Conservation (phyloP, 768 basidiomycete genomes). For the Fistulinella prunicolor region DNA sequence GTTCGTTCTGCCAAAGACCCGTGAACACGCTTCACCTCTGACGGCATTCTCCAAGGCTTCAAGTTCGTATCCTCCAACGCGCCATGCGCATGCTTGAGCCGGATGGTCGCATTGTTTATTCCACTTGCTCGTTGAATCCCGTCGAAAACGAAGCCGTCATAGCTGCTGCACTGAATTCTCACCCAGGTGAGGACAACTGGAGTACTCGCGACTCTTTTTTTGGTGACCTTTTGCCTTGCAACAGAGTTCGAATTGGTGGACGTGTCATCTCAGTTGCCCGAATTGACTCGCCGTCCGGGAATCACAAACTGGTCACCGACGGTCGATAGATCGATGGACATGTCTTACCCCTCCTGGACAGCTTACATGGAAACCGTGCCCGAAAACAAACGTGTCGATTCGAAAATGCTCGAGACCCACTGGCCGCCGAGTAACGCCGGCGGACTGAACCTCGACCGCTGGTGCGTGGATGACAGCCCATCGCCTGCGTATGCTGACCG, state of each 20-base stretch:
- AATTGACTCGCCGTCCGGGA: conserved; percentile 74
- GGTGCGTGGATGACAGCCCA: conserved; percentile 45
- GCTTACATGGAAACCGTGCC: conserved; percentile 53
- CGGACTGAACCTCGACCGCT: conserved; percentile 62
- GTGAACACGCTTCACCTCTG: background rate
- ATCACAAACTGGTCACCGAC: conserved; percentile 77
- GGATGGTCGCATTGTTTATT: conserved; percentile 93
- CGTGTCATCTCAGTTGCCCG: conserved; percentile 66
- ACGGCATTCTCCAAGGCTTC: conserved; percentile 55
- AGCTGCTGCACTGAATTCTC: conserved; percentile 71
- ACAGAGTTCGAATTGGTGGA: conserved; percentile 78
- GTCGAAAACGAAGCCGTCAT: conserved; percentile 97
- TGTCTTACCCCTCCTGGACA: conserved; percentile 56
- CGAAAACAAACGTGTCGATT: conserved; percentile 46
- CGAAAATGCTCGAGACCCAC: conserved; percentile 66
- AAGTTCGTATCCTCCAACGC: conserved; percentile 87
- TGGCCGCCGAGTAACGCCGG: conserved; percentile 76
- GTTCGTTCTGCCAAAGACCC: conserved; percentile 38
- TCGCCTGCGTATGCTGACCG: background rate
- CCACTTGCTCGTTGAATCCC: conserved; percentile 96
- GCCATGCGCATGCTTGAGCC: conserved; percentile 83
- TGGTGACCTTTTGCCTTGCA: background rate
- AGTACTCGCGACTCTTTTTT: background rate
- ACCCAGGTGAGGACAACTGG: conserved; percentile 48
- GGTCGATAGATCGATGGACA: conserved; percentile 49